Evolutionary conservation across 345 rosid species (phyloP), one percentile per base, ranked within the genome.

Genomic region (Ricinus communis): DNA sequence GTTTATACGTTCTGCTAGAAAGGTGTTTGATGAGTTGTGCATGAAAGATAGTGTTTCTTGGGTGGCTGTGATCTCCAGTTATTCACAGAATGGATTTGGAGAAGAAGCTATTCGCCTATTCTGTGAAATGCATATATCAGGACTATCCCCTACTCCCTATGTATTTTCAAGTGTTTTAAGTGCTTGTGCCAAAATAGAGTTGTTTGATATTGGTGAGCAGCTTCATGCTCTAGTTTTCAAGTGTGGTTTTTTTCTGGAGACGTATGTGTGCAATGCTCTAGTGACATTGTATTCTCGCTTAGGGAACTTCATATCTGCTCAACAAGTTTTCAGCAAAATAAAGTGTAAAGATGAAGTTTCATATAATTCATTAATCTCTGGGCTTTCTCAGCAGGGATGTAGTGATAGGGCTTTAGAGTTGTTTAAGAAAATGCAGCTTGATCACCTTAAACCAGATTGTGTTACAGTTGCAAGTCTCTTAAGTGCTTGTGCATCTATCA

Each of bases 361-460:
- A 14, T 93, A 88, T 65, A 93, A 93, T 74, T 87, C 97, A 2
- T 84, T 91, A n/a, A 89, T 93, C 80, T 88, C 94, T 8, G 97
- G 94, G 62, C 86, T 93, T 24, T 84, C 86, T 71, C 96, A 91
- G 77, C 77, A 73, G 55, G 86, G 96, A 62, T 82, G 77, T 52
- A 77, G 87, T 36, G 77, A 78, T 65, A 84, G 76, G 75, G 96
- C 96, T 62, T 81, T 93, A 78, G 82, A 77, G 52, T 75, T 93
- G 82, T 91, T 87, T 64, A 80, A 82, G 75, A 76, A 84, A 66
- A 89, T 93, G 97, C 89, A 84, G 82, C 78, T 62, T 79, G 96
- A 91, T 81, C 82, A 75, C 76, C 80, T 91, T 76, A 86, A 82
- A 78, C 93, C 98, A 19, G 95, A 89, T 71, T 80, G 82, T 71